Percentiles rank a stretch among this genome's conserved stretches.
These are phyloP conservation scores for Ogataea trehalophila DNA, from an alignment of 805 yeast genomes.

Conservation along the genomic window DNA sequence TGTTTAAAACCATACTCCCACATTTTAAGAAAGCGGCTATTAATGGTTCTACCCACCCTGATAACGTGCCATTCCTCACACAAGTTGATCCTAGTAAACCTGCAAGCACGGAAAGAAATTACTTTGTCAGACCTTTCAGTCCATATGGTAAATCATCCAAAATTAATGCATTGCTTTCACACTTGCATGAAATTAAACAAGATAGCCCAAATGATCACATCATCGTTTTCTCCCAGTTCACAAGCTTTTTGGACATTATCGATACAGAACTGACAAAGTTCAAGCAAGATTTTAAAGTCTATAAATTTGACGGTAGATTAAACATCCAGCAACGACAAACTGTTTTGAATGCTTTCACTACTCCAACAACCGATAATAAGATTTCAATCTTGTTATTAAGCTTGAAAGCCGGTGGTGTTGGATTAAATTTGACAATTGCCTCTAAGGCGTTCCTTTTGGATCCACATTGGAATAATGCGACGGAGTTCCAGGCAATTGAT, in stretches of 20 bases:
- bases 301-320: constrained; percentile 81
- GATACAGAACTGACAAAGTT: constrained; percentile 50
- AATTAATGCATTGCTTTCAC: constrained; percentile 60
- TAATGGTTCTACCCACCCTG: constrained; percentile 11
- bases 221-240: constrained; percentile 88
- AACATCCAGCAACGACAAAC: constrained; percentile 58
- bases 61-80: constrained; percentile 4
- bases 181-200: constrained; percentile 48
- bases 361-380: constrained; percentile 21
- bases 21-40: constrained; percentile 24
- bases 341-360: constrained; percentile 52
- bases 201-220: constrained; percentile 64
- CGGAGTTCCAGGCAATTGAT: constrained; percentile 89
- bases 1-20: constrained; percentile 37
- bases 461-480: constrained; percentile 96
- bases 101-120: constrained; percentile 10
- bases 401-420: constrained; percentile 92
- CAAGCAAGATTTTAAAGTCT: constrained; percentile 45
- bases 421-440: constrained; percentile 81
- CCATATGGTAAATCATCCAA: constrained; percentile 65
- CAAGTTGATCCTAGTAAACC: constrained; percentile 6
- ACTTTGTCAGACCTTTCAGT: constrained; percentile 36
- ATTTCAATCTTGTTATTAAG: constrained; percentile 57
- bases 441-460: constrained; percentile 86
- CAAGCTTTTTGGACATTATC: constrained; percentile 73